Evolutionary conservation across 352 stramenopile genomes (phyloP).

Genomic region (Phytophthora pistaciae): DNA sequence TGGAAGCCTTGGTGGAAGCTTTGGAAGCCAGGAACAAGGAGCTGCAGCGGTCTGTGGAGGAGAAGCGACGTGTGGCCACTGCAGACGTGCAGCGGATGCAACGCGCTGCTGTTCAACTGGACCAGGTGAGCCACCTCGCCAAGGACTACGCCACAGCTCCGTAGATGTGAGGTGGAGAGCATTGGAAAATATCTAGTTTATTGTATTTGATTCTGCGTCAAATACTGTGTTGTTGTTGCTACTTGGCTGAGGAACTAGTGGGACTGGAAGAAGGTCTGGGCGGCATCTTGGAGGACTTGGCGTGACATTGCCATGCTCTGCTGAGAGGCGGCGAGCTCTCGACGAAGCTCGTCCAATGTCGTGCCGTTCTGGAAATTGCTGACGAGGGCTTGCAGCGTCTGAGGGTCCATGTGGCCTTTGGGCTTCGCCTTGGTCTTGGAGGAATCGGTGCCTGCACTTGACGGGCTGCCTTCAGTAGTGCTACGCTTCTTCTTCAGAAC

Average conservation of each 20-base stretch:
- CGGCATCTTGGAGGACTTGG: slow-evolving; percentile 72
- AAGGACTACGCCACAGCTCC: slow-evolving; percentile 49
- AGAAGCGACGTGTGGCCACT: slow-evolving; percentile 52
- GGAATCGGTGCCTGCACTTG: slow-evolving; percentile 4
- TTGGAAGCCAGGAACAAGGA: slow-evolving; percentile 55
- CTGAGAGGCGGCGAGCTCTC: slow-evolving; percentile 72
- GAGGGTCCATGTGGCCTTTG: slow-evolving; percentile 60
- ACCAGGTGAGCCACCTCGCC: slow-evolving; percentile 44
- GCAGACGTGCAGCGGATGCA: slow-evolving; percentile 59
- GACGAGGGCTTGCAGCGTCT: slow-evolving; percentile 71
- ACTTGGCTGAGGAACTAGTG: slow-evolving; percentile 17
- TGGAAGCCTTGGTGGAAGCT: slow-evolving; percentile 47
- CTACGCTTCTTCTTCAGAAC: slow-evolving; percentile 46
- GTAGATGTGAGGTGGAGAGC: slow-evolving; percentile 18
- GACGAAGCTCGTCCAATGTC: slow-evolving; percentile 64
- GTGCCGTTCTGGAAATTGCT: slow-evolving; percentile 81
- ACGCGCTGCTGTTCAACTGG: slow-evolving; percentile 39
- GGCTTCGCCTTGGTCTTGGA: slow-evolving; percentile 16
- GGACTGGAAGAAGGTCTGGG: slow-evolving; percentile 73
- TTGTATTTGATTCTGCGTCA: slow-evolving; percentile 23
- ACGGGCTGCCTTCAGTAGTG: slow-evolving; percentile 12
- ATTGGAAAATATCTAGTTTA: slow-evolving; percentile 27
- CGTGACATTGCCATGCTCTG: slow-evolving; percentile 74
- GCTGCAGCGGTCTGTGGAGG: slow-evolving; percentile 48
- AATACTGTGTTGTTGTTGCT: slow-evolving; percentile 4